Base-by-base conservation (phyloP, 352 stramenopile species). In the Pythium grandisporangium region DNA sequence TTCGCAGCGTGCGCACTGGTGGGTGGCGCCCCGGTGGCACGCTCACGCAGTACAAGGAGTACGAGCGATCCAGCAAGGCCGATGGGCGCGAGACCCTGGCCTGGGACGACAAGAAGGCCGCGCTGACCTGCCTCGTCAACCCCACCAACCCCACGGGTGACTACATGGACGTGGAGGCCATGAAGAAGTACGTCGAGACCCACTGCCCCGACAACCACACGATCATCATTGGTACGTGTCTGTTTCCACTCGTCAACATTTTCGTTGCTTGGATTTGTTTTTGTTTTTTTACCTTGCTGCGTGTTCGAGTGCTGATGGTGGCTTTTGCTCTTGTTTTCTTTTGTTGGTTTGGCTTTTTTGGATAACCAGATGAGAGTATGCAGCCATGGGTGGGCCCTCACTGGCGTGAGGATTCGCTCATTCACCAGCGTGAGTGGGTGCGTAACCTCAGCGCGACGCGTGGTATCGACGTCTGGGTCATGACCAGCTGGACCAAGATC, bases 401-500 rank as follows among this genome's bases (percentile, higher is more conserved):
- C 39, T 95, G 83, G 83, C 72, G 83, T 37, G 26, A 82, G 19
- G 83, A 95, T 54, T 86, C 66, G 34, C 66, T 95, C n/a, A 90
- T 94, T 45, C 66, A 88, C 47, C 69, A 95, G 55, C 79, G 79
- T 30, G 73, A 84, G 37, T 95, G 84, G 81, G 67, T 91, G 17
- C 48, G 70, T 37, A 44, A 74, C 16, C 68, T 95, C 48, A 85
- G 70, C 24, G 70, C 65, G 23, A 80, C 80, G 23, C 71, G 74
- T 49, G 61, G 66, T 39, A 85, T 95, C 38, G 70, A 95, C 55
- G 76, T 95, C 20, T 95, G 84, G 84, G 65, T 95, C 58, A 95
- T 95, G 84, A 95, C 80, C 27, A 87, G 71, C 52, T 93, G 79
- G 76, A 95, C 83, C 50, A 95, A 95, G 71, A 94, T 95, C 61